Conservation (phyloP, 73 alveolate species). For the Paramecium biaurelia region DNA sequence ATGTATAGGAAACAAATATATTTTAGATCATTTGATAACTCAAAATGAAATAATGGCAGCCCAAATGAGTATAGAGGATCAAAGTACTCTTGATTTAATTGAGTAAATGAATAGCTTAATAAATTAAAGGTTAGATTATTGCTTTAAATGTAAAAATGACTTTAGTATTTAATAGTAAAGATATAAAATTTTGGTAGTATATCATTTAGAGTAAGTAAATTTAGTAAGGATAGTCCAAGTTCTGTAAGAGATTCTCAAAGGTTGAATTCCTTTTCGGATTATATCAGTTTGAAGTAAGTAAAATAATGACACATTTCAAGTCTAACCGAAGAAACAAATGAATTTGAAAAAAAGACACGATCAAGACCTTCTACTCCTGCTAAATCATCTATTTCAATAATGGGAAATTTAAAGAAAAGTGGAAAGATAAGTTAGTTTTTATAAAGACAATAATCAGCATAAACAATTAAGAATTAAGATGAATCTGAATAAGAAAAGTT, state of each 20-base stretch:
- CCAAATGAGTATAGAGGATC: neutral
- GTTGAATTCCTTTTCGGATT: conserved; percentile 12
- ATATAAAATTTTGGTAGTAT: neutral
- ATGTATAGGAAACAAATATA: neutral
- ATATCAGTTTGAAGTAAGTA: neutral
- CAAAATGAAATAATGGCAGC: conserved; percentile 29
- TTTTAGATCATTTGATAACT: conserved; percentile 14
- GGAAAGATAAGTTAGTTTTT: conserved; percentile 19
- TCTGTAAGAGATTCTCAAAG: neutral
- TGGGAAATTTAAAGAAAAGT: conserved; percentile 29
- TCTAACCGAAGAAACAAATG: neutral
- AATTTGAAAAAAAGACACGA: neutral
- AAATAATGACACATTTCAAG: neutral
- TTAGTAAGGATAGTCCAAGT: conserved; percentile 39
- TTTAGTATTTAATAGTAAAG: neutral
- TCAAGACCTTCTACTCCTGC: conserved; percentile 25
- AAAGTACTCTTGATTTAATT: neutral
- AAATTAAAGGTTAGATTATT: neutral
- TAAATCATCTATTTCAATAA: neutral
- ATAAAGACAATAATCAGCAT: neutral
- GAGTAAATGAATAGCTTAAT: conserved; percentile 29
- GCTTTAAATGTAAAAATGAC: neutral
- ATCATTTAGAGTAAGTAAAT: conserved; percentile 19
- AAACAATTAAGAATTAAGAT: neutral
- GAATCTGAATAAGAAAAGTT: neutral